A percentile compares a stretch with the other conserved stretches of the same genome.
These are phyloP conservation scores for Penicillium lividum DNA, from an alignment of 495 filamentous ascomycete species.

Conservation along the genomic window DNA sequence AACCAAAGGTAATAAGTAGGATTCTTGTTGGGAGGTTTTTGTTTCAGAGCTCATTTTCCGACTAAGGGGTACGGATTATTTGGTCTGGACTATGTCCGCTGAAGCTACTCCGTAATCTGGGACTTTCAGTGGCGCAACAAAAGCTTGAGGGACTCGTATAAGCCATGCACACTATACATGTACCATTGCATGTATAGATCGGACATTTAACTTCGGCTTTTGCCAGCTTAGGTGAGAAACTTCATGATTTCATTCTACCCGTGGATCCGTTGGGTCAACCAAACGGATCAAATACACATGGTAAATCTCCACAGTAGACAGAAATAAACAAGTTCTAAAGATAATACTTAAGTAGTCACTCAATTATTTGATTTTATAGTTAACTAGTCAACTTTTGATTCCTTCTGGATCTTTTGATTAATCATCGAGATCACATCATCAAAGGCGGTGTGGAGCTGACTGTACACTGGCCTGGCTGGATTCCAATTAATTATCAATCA, in stretches of 20 bases:
- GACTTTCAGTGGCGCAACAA: too few species aligned
- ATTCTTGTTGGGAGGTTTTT: neutral
- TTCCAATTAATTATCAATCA: constrained; percentile 13
- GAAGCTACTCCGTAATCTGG: too few species aligned
- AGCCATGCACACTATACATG: too few species aligned
- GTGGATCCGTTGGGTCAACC: neutral
- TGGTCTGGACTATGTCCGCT: neutral
- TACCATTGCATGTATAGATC: too few species aligned
- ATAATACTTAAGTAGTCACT: too few species aligned
- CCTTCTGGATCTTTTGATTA: neutral
- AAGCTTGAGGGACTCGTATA: too few species aligned
- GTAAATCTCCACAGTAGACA: too few species aligned
- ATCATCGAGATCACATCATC: neutral
- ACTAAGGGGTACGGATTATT: neutral
- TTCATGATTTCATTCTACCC: neutral
- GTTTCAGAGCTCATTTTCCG: neutral
- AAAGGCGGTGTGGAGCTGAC: neutral
- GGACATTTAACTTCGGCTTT: neutral
- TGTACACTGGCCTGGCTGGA: neutral
- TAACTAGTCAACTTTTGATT: too few species aligned
- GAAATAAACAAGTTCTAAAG: too few species aligned
- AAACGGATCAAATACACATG: neutral
- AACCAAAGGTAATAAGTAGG: neutral
- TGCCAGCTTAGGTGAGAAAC: neutral
- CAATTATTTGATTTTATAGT: too few species aligned